phyloP scores from a whole-genome alignment of 805 yeast genomes.

The Lipomyces yamadae region DNA sequence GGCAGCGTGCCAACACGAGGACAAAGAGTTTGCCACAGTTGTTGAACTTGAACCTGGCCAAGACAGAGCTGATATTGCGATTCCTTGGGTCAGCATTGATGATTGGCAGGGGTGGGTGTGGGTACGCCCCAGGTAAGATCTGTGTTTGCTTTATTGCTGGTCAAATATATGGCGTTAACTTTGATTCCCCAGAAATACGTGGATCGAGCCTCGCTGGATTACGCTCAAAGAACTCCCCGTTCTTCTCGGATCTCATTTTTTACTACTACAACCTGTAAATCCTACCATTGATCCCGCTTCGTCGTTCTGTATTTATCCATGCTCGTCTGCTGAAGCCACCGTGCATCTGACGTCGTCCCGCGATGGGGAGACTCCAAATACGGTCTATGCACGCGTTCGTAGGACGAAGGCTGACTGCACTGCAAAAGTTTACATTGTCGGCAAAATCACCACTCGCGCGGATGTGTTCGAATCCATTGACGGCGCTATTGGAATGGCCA shows the following conservation, averaged over 20 bases:
- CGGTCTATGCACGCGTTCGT: slow-evolving; percentile 15
- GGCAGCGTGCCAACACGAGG: not conserved
- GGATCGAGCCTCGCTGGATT: slow-evolving; percentile 17
- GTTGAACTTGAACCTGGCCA: not conserved
- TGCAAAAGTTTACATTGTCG: slow-evolving; percentile 10
- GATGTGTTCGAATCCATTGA: slow-evolving; percentile 13
- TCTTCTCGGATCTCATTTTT: slow-evolving; percentile 9
- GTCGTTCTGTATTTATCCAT: slow-evolving; percentile 12
- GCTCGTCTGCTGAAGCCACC: slow-evolving; percentile 14
- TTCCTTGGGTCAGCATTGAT: not conserved
- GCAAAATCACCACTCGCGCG: slow-evolving; percentile 10
- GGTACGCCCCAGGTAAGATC: slow-evolving; percentile 9
- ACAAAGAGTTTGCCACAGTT: not conserved
- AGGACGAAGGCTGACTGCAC: slow-evolving; percentile 7
- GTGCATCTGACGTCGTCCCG: slow-evolving; percentile 9
- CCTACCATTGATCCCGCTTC: slow-evolving; percentile 16
- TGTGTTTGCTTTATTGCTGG: not conserved
- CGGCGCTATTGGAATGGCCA: slow-evolving; percentile 12
- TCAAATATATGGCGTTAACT: not conserved
- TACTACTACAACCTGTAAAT: slow-evolving; percentile 11
- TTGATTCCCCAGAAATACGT: not conserved
- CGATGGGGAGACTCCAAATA: not conserved
- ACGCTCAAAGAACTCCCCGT: slow-evolving; percentile 9
- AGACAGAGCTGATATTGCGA: not conserved
- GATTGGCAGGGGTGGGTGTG: slow-evolving; percentile 11